Percentiles rank a stretch among this genome's conserved stretches.
Conservation (phyloP, 495 filamentous ascomycete genomes). For the Friedmanniomyces simplex region DNA sequence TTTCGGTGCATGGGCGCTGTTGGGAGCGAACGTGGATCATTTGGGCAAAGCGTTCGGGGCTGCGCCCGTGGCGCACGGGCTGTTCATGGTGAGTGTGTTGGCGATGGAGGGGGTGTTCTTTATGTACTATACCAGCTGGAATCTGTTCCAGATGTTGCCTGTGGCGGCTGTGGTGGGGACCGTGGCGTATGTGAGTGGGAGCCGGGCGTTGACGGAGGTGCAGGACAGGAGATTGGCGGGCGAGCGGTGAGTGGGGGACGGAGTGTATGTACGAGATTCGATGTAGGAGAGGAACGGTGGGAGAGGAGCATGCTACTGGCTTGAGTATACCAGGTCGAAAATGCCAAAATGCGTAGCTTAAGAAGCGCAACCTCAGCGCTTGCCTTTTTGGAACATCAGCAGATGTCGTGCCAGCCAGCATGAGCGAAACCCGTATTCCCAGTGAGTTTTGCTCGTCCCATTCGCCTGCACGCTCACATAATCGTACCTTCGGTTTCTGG, state of each 20-base stretch:
- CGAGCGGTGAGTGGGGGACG: constrained; percentile 43
- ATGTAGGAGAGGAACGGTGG: too few relatives aligned
- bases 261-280: too few relatives aligned
- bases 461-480: too few relatives aligned
- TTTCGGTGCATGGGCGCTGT: constrained; percentile 59
- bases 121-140: constrained; percentile 91
- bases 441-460: too few relatives aligned
- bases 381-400: too few relatives aligned
- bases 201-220: constrained; percentile 84
- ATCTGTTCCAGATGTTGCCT: constrained; percentile 79
- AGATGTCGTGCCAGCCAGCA: too few relatives aligned
- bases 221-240: constrained; percentile 76
- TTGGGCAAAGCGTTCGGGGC: constrained; percentile 58
- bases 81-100: constrained; percentile 76
- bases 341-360: too few relatives aligned
- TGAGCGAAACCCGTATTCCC: too few relatives aligned
- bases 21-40: constrained; percentile 81
- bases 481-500: too few relatives aligned
- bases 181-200: constrained; percentile 77
- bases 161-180: constrained; percentile 54
- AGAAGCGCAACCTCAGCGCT: too few relatives aligned
- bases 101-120: constrained; percentile 87
- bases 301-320: too few relatives aligned
- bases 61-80: constrained; percentile 65
- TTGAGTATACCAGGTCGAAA: too few relatives aligned